phyloP scores from a whole-genome alignment of 2,329 filamentous ascomycete genomes.

The Thielaviopsis populi region DNA sequence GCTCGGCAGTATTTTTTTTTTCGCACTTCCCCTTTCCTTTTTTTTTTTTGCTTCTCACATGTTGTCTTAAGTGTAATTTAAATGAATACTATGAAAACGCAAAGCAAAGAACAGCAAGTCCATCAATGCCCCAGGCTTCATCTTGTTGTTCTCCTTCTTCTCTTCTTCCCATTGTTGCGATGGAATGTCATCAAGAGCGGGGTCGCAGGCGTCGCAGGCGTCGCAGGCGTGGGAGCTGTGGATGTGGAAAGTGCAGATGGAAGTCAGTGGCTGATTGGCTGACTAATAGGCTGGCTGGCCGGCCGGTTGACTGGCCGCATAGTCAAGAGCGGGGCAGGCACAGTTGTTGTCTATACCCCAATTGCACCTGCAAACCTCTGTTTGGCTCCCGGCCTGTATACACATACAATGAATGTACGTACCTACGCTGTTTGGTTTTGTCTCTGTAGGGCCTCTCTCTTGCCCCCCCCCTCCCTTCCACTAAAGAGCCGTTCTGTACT shows the following conservation, averaged over 20 bases:
- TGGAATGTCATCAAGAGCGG: slow-evolving; percentile 10
- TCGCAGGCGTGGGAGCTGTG: neutral
- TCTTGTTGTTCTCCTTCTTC: neutral
- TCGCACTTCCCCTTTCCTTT: neutral
- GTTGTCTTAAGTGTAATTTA: neutral
- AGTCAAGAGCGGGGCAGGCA: no score
- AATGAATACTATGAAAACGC: neutral
- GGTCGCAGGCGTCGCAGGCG: slow-evolving; percentile 1
- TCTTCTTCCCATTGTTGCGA: neutral
- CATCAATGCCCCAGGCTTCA: neutral
- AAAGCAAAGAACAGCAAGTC: neutral
- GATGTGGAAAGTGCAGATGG: neutral
- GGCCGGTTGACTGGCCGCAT: no score
- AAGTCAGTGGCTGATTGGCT: neutral
- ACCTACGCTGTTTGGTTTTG: no score
- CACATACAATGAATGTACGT: no score
- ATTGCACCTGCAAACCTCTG: no score
- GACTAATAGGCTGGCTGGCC: no score
- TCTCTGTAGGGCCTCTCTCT: no score
- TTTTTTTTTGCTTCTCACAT: neutral
- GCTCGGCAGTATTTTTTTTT: slow-evolving; percentile 2
- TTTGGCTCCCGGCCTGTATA: no score
- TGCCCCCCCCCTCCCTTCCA: no score
- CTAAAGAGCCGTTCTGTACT: no score
- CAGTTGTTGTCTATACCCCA: no score